Evolutionary conservation across 371 early-diverging fungal species (phyloP), one percentile per base, ranked within the genome.

Genomic region (Paraphysoderma sedebokerense): DNA sequence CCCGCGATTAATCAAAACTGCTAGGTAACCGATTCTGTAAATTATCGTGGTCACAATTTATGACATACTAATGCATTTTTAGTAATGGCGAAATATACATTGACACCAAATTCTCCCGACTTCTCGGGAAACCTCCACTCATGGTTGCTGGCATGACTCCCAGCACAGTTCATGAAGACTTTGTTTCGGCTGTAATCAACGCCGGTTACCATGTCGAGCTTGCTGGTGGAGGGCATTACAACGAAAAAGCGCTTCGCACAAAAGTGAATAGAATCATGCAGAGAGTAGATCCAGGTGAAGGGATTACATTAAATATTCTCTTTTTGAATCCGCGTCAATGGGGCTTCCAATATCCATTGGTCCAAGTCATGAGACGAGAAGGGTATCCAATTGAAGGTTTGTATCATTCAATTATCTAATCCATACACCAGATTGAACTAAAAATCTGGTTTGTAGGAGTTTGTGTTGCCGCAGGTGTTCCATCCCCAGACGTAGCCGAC

Each of bases 181-280:
- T 88, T 55, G 82, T 82, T 32, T 62, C 80, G 30, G 90, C 95
- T 31, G 80, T 83, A 30, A 83, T 87, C 71, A 88, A 87, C 51
- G 90, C 93, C 44, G 92, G 92, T 22, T 93, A 86, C 57, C 90
- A 89, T 55, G 67, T 93, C 48, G 93, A 93, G 65, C 67, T 91
- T 42, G 88, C 93, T 42, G 93, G 92, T 47, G 92, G 93, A 55
- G 93, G 93, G 40, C 92, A 93, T 56, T 87, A 86, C 70, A 90
- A 77, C 52, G 89, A 88, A 62, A 48, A 61, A 17, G 68, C 78
- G 60, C 70, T 93, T 33, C 84, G 90, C 45, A 66, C 67, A 44
- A 85, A 85, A 64, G 79, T 87, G 27, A 63, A 84, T 39, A 61
- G 77, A 48, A 82, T 95, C 56, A 81, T 87, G 70, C 57, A 69